Base-by-base conservation (phyloP, 2,329 filamentous ascomycete genomes). In the Fusarium sp. region DNA sequence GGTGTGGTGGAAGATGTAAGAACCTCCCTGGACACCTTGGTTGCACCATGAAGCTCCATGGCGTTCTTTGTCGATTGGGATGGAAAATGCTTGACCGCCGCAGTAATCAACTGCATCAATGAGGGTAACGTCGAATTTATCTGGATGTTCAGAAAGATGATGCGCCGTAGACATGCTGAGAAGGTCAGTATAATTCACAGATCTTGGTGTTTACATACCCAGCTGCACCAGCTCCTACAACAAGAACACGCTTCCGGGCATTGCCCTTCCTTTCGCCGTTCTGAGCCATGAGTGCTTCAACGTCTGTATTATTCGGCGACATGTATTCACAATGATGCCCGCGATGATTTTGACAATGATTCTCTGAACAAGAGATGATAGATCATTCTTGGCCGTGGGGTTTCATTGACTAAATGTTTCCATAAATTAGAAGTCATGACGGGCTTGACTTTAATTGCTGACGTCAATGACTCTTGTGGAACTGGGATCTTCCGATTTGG, bases 21-120 rank as follows among this genome's bases (percentile, higher is more conserved):
- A 69, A 3, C 66, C 66, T 14, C 66, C 66, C 16, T 69, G 66
- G 0, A 69, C 66, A 1, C 66, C 66, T 10, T 69, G 66, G 0
- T 69, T 69, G 16, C 66, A 69, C 66, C 66, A 69, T 2, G 66
- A 69, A 4, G 66, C 66, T 42, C 66, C 66, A 44, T 69, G 51
- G 0, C 59, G 65, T 12, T 69, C 65, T 18, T 69, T 69, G 26
- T 69, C 66, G 3, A 69, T 69, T 4, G 66, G 66, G 1, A 69
- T 69, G 3, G 66, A 69, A 13, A 69, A 69, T 21, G 66, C 66
- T n/a, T 69, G 66, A 0, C 66, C 66, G 0, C 66, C 66, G 11
- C 66, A 69, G 19, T 69, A 69, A 9, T 69, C 65, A 3, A 69
- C 66, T 16, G 66, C 66, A 0, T 69, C 66, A 6, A 69, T 69